phyloP scores from a whole-genome alignment of 2,329 filamentous ascomycete species.

The Zymoseptoria crescenta region DNA sequence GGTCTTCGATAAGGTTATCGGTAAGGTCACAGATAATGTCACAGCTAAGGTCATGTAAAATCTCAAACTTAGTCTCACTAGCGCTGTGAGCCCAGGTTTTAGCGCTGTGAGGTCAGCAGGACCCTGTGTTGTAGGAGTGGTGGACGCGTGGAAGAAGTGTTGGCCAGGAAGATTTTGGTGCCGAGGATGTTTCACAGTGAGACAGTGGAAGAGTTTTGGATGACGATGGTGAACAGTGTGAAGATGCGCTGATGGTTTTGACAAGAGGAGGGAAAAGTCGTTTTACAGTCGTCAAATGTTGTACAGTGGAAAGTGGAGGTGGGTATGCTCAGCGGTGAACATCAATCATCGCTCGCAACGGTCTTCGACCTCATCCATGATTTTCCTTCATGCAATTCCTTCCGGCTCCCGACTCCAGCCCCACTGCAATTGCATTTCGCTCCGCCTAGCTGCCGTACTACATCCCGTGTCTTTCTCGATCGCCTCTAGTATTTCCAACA shows the following conservation, averaged over 20 bases:
- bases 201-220: not conserved
- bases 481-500: constrained; percentile 52
- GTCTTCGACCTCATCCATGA: too few species aligned
- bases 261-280: not conserved
- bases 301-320: not conserved
- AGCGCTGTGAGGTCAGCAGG: too few species aligned
- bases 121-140: too few species aligned
- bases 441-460: constrained; percentile 52
- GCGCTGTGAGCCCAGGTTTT: too few species aligned
- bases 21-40: too few species aligned
- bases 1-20: too few species aligned
- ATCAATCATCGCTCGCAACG: too few species aligned
- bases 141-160: not conserved
- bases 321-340: not conserved
- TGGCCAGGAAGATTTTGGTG: not conserved
- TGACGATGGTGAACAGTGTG: not conserved
- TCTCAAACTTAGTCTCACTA: too few species aligned
- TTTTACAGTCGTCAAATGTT: not conserved
- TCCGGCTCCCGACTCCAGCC: constrained; percentile 21
- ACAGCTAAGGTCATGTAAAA: too few species aligned
- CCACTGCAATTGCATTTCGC: constrained; percentile 45
- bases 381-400: constrained; percentile 10
- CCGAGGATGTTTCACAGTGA: not conserved
- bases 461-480: constrained; percentile 57
- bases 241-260: not conserved